These are phyloP conservation scores for Vanilla planifolia DNA, from an alignment of 106 monocot genomes.

Conservation along the genomic window DNA sequence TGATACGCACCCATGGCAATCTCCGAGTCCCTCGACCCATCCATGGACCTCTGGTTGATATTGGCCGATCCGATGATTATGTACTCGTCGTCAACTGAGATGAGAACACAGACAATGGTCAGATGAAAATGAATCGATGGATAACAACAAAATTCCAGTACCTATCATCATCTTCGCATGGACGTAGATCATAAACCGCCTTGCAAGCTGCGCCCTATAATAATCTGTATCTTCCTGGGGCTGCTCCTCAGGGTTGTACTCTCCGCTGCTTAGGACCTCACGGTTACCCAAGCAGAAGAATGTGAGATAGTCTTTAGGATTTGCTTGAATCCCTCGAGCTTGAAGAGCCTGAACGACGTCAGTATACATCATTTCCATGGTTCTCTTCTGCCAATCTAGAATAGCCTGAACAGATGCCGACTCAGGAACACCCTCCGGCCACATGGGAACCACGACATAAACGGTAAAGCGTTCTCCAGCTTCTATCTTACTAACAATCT, in stretches of 20 bases:
- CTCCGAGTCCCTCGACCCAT: conserved; percentile 43
- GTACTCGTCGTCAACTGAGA: conserved; percentile 54
- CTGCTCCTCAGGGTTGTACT: conserved; percentile 28
- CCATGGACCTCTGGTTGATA: conserved; percentile 60
- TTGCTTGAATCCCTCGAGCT: conserved; percentile 27
- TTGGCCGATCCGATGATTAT: conserved; percentile 55
- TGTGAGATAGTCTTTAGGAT: conserved; percentile 40
- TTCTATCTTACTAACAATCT: conserved; percentile 49
- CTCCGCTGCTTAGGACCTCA: conserved; percentile 30
- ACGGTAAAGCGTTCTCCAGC: conserved; percentile 41
- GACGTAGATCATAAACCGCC: conserved; percentile 56
- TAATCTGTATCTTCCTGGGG: conserved; percentile 39
- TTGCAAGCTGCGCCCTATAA: conserved; percentile 28
- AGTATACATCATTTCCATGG: conserved; percentile 63
- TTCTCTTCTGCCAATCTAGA: conserved; percentile 43
- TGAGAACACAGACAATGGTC: background rate
- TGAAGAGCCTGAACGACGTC: conserved; percentile 29
- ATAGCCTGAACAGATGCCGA: conserved; percentile 45
- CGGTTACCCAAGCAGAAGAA: conserved; percentile 55
- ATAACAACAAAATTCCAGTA: conserved; percentile 1
- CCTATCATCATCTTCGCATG: conserved; percentile 63
- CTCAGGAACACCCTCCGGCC: conserved; percentile 39
- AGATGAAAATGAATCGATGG: too few species aligned
- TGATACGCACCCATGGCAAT: conserved; percentile 57
- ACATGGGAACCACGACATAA: conserved; percentile 55